Conservation (phyloP, 2,329 filamentous ascomycete genomes). For the Cadophora gregata region DNA sequence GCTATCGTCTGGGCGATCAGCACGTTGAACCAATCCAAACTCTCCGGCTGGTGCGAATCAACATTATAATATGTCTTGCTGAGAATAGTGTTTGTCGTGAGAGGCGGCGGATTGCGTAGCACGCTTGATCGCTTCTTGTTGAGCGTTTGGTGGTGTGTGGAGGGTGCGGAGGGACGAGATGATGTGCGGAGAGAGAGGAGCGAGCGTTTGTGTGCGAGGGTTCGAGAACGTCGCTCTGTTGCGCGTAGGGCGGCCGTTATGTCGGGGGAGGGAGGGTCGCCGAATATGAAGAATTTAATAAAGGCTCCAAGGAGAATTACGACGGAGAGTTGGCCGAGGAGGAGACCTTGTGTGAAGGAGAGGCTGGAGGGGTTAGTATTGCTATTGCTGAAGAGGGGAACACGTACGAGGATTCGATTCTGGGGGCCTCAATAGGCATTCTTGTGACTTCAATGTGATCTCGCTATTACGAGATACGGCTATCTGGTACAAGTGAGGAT, state of each 20-base stretch:
- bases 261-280: slow-evolving; percentile 85
- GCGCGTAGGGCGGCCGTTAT: slow-evolving; percentile 78
- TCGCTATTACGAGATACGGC: neutral
- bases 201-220: slow-evolving; percentile 77
- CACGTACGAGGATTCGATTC: slow-evolving; percentile 50
- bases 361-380: slow-evolving; percentile 16
- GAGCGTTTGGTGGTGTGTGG: slow-evolving; percentile 44
- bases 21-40: slow-evolving; percentile 98
- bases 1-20: slow-evolving; percentile 95
- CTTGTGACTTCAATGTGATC: neutral
- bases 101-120: slow-evolving; percentile 71
- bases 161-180: slow-evolving; percentile 45
- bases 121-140: slow-evolving; percentile 75
- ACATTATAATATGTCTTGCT: slow-evolving; percentile 98
- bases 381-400: slow-evolving; percentile 7
- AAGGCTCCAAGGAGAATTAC: slow-evolving; percentile 91
- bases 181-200: slow-evolving; percentile 64
- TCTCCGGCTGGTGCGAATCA: slow-evolving; percentile 93
- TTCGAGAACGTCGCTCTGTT: slow-evolving; percentile 74
- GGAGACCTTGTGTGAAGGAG: slow-evolving; percentile 88
- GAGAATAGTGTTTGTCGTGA: slow-evolving; percentile 92
- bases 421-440: slow-evolving; percentile 35
- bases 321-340: slow-evolving; percentile 91
- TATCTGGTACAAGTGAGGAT: neutral
- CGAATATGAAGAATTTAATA: slow-evolving; percentile 99